These are phyloP conservation scores for Rhododendron simsii DNA, from an alignment of 148 eudicot genomes.

Conservation along the genomic window DNA sequence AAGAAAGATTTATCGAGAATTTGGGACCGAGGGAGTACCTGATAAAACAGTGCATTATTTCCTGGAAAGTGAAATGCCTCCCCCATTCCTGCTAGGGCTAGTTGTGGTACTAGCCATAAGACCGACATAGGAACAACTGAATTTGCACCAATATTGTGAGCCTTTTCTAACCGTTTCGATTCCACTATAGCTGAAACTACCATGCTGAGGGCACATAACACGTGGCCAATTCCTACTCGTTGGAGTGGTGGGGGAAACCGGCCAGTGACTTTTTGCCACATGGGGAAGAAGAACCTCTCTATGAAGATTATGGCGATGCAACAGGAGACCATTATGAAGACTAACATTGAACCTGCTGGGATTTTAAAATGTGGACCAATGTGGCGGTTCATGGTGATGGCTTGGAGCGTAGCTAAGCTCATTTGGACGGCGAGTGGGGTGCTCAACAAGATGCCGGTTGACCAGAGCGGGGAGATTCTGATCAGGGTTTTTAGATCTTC, in stretches of 20 bases:
- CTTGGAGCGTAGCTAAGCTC: conserved; percentile 49
- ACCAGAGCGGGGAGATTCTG: conserved; percentile 55
- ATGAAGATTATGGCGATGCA: conserved; percentile 5
- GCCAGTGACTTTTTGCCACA: conserved; percentile 12
- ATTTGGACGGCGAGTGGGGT: conserved; percentile 38
- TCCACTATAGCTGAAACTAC: conserved; percentile 30
- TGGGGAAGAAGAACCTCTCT: conserved; percentile 16
- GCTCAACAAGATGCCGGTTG: conserved; percentile 39
- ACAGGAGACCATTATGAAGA: conserved; percentile 16
- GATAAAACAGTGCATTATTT: conserved; percentile 20
- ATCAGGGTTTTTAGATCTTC: conserved; percentile 44
- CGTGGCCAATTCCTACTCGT: conserved; percentile 28
- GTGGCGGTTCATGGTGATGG: conserved; percentile 31
- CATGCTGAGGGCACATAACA: conserved; percentile 18
- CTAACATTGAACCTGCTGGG: conserved; percentile 24
- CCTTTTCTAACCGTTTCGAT: conserved; percentile 8
- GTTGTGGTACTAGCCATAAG: conserved; percentile 37
- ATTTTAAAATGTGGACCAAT: conserved; percentile 19
- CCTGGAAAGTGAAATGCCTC: conserved; percentile 54
- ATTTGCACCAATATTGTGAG: background rate
- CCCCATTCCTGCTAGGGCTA: conserved; percentile 35
- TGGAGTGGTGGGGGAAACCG: conserved; percentile 16
- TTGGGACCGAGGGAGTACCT: background rate
- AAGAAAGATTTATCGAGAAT: too few relatives aligned
- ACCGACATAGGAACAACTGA: conserved; percentile 19